phyloP scores from a whole-genome alignment of 441 rosid species.

The Melastoma candidum region DNA sequence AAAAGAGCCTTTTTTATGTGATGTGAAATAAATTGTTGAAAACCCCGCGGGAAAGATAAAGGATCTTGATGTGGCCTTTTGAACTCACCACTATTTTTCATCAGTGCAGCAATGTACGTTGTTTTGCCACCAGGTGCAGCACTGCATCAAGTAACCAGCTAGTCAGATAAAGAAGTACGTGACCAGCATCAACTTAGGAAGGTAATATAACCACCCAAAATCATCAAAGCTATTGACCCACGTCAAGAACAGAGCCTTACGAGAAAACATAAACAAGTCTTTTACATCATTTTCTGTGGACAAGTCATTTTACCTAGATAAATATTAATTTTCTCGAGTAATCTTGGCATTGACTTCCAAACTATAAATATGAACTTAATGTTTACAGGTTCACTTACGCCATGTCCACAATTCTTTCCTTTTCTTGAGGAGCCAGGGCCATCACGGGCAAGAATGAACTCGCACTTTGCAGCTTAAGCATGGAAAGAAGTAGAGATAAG shows the following conservation, averaged over 20 bases:
- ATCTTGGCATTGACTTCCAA: too few relatives aligned
- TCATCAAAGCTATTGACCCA: too few relatives aligned
- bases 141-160: conserved; percentile 37
- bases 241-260: too few relatives aligned
- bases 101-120: conserved; percentile 80
- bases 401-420: conserved; percentile 77
- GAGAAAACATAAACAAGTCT: too few relatives aligned
- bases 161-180: conserved; percentile 2
- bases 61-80: too few relatives aligned
- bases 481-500: background rate
- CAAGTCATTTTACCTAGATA: too few relatives aligned
- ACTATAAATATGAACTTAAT: too few relatives aligned
- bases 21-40: too few relatives aligned
- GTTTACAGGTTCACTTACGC: conserved; percentile 54
- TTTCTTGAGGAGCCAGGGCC: conserved; percentile 99
- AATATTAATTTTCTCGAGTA: too few relatives aligned
- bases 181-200: conserved; percentile 1
- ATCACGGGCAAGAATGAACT: conserved; percentile 95
- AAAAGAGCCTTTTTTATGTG: too few relatives aligned
- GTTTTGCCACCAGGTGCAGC: conserved; percentile 99
- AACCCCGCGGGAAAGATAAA: too few relatives aligned
- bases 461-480: conserved; percentile 78
- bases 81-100: conserved; percentile 84
- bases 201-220: background rate
- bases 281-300: too few relatives aligned